Conservation (phyloP, 257 asterid species). For the Primulina eburnea region DNA sequence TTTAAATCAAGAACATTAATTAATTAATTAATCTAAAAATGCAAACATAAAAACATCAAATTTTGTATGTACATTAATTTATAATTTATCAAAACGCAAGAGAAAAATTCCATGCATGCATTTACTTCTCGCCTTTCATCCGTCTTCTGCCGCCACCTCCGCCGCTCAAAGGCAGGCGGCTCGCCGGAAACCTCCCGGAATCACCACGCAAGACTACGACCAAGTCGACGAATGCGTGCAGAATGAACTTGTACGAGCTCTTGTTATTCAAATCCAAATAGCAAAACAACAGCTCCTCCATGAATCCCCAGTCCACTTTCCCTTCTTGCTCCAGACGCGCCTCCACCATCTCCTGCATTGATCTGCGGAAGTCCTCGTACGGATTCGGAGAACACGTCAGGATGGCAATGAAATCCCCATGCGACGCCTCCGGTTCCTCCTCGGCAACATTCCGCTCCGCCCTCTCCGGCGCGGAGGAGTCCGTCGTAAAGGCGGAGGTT, state of each 20-base stretch:
- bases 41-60: not conserved
- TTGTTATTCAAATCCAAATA: constrained; percentile 64
- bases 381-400: constrained; percentile 46
- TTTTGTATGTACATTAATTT: too few relatives aligned
- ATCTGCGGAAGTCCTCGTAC: constrained; percentile 50
- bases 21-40: too few relatives aligned
- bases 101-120: too few relatives aligned
- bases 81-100: not conserved
- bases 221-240: constrained; percentile 68
- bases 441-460: not conserved
- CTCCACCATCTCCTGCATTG: constrained; percentile 60
- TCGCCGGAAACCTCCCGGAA: constrained; percentile 33
- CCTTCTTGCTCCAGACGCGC: constrained; percentile 51
- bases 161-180: constrained; percentile 16
- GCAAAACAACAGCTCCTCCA: constrained; percentile 74
- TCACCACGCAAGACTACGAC: constrained; percentile 43
- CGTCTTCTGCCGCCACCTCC: not conserved
- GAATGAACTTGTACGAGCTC: constrained; percentile 51
- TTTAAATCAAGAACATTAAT: too few relatives aligned
- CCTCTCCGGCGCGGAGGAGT: constrained; percentile 12
- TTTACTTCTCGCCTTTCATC: too few relatives aligned
- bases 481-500: constrained; percentile 19
- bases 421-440: constrained; percentile 16
- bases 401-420: constrained; percentile 45
- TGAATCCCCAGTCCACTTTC: constrained; percentile 65